These are phyloP conservation scores for Fagus crenata DNA, from an alignment of 306 rosid species.

Conservation along the genomic window DNA sequence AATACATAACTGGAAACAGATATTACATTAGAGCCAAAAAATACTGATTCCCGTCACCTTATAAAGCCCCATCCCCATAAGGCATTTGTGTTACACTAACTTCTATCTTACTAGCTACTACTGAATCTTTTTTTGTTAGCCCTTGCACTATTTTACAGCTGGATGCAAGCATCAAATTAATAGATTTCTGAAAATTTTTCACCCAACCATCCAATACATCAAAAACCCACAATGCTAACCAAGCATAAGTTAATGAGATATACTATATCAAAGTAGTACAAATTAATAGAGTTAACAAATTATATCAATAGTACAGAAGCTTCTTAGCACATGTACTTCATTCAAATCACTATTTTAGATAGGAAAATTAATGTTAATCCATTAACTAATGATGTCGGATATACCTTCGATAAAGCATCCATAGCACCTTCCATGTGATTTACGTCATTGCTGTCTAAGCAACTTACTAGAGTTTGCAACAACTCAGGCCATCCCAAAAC, in stretches of 20 bases:
- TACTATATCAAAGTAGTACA: neutral
- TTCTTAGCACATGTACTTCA: conserved; percentile 12
- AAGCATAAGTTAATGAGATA: neutral
- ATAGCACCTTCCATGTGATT: conserved; percentile 99
- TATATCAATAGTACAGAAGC: conserved; percentile 7
- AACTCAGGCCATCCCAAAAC: conserved; percentile 89
- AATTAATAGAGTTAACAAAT: neutral
- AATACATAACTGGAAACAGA: neutral
- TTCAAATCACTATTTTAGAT: conserved; percentile 13
- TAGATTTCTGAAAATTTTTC: neutral
- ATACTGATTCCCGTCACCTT: neutral
- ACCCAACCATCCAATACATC: neutral
- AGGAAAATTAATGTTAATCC: conserved; percentile 12
- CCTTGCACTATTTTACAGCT: neutral
- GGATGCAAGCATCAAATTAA: neutral
- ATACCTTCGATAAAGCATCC: conserved; percentile 98
- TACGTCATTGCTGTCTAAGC: conserved; percentile 82
- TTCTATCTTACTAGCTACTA: neutral
- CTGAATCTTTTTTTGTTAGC: neutral
- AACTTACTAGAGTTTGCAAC: conserved; percentile 87
- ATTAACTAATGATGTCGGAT: conserved; percentile 11
- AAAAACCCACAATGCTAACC: neutral
- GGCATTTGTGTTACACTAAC: neutral
- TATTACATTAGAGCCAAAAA: neutral
- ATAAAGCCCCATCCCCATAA: conserved; percentile 7